These are phyloP conservation scores for Fonsecaea erecta DNA, from an alignment of 2,329 filamentous ascomycete genomes.

Conservation along the genomic window DNA sequence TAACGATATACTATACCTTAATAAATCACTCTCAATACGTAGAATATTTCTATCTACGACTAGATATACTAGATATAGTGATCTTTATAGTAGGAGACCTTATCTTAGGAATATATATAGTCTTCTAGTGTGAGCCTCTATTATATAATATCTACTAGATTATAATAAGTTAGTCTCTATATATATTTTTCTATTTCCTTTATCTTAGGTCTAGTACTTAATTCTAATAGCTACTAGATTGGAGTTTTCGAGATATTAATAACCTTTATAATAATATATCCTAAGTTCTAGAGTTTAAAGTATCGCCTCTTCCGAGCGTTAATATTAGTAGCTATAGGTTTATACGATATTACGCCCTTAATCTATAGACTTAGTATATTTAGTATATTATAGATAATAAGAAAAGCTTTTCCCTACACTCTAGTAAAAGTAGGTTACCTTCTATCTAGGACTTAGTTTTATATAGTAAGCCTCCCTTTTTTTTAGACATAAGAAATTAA, in stretches of 20 bases:
- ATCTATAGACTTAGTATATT: conserved; percentile 40
- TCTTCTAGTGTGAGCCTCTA: conserved; percentile 30
- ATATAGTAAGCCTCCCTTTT: conserved; percentile 38
- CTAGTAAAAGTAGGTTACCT: conserved; percentile 36
- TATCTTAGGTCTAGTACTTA: conserved; percentile 3
- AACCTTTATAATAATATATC: conserved; percentile 28
- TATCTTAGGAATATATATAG: conserved; percentile 28
- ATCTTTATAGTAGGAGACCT: conserved; percentile 26
- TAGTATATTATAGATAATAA: conserved; percentile 40
- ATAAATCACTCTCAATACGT: conserved; percentile 40
- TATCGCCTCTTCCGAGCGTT: conserved; percentile 39
- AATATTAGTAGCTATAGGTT: conserved; percentile 34
- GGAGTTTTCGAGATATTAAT: conserved; percentile 20
- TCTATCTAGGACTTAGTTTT: conserved; percentile 39
- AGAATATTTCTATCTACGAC: conserved; percentile 34
- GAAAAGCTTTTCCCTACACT: conserved; percentile 37
- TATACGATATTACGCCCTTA: conserved; percentile 36
- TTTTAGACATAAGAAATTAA: conserved; percentile 23
- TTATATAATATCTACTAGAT: conserved; percentile 28
- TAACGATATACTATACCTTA: conserved; percentile 39
- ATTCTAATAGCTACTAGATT: conserved; percentile 18
- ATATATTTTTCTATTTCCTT: conserved; percentile 3
- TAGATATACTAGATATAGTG: conserved; percentile 36
- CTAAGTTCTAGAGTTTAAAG: conserved; percentile 35
- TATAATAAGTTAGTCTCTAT: conserved; percentile 14